Percentiles rank a stretch among this genome's conserved stretches.
phyloP scores from a whole-genome alignment of 352 stramenopile genomes.

The Phytophthora podocarpi region DNA sequence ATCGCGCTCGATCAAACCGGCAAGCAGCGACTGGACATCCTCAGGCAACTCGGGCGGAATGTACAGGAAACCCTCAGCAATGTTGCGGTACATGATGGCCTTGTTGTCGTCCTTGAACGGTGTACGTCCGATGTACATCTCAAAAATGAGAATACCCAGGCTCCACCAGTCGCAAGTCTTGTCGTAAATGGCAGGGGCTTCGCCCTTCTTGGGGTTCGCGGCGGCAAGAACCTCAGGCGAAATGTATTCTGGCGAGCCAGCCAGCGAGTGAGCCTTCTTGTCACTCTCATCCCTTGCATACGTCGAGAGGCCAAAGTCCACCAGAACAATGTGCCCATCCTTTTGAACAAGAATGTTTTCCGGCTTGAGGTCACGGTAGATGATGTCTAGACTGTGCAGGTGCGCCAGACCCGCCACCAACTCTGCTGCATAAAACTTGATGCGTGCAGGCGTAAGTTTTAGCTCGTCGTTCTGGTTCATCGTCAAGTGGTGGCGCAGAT shows the following conservation, averaged over 20 bases:
- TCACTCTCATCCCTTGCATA: slow-evolving; percentile 56
- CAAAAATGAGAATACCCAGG: slow-evolving; percentile 90
- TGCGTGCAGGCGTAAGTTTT: slow-evolving; percentile 66
- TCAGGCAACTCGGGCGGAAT: slow-evolving; percentile 79
- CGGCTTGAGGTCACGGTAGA: slow-evolving; percentile 92
- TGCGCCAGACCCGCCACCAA: slow-evolving; percentile 84
- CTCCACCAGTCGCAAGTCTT: slow-evolving; percentile 92
- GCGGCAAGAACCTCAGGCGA: slow-evolving; percentile 89
- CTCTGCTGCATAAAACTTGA: slow-evolving; percentile 89
- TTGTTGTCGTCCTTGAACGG: slow-evolving; percentile 93
- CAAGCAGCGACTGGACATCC: slow-evolving; percentile 73
- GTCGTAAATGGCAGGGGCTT: slow-evolving; percentile 61
- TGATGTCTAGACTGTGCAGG: slow-evolving; percentile 87
- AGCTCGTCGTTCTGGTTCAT: slow-evolving; percentile 69
- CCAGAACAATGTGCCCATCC: slow-evolving; percentile 89
- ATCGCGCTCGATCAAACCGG: slow-evolving; percentile 82
- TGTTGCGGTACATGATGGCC: slow-evolving; percentile 93
- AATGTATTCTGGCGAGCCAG: slow-evolving; percentile 91
- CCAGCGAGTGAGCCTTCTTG: slow-evolving; percentile 74
- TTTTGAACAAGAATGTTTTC: slow-evolving; percentile 92
- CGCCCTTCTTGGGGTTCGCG: slow-evolving; percentile 49
- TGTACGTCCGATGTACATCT: slow-evolving; percentile 91
- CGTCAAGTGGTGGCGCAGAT: slow-evolving; percentile 90
- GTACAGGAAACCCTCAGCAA: slow-evolving; percentile 82
- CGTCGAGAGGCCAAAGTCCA: slow-evolving; percentile 92